Conservation (phyloP, 2,329 filamentous ascomycete species). For the Xylaria sp. region DNA sequence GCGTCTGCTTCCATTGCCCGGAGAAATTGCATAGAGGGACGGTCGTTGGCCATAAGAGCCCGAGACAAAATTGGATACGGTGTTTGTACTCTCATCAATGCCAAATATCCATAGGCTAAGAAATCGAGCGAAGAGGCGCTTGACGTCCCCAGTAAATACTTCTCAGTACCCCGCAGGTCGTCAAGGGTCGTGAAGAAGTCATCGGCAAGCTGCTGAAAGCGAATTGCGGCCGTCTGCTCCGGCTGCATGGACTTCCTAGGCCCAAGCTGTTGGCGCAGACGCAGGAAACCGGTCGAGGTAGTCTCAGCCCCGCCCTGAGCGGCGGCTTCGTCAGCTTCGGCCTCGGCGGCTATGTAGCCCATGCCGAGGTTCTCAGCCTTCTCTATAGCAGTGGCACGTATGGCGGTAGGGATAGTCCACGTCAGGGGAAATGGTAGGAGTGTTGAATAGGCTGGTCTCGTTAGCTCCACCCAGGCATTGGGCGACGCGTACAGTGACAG, state of each 20-base stretch:
- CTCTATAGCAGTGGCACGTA: slow-evolving; percentile 75
- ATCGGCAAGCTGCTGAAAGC: slow-evolving; percentile 76
- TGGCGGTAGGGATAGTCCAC: slow-evolving; percentile 82
- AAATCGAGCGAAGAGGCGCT: slow-evolving; percentile 78
- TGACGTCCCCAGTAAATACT: slow-evolving; percentile 61
- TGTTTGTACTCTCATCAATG: slow-evolving; percentile 71
- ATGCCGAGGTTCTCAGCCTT: slow-evolving; percentile 78
- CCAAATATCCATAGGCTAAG: slow-evolving; percentile 81
- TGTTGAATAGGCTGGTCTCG: slow-evolving; percentile 81
- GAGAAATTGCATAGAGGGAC: slow-evolving; percentile 44
- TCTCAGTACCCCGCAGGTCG: slow-evolving; percentile 66
- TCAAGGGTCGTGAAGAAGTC: slow-evolving; percentile 78
- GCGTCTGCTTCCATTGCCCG: slow-evolving; percentile 33
- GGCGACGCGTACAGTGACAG: slow-evolving; percentile 91
- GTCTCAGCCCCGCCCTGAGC: slow-evolving; percentile 50
- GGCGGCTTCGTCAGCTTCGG: slow-evolving; percentile 51
- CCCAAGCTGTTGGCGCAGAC: slow-evolving; percentile 47
- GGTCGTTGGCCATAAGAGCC: slow-evolving; percentile 45
- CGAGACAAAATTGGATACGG: slow-evolving; percentile 58
- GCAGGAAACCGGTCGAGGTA: slow-evolving; percentile 52
- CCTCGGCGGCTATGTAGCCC: slow-evolving; percentile 72
- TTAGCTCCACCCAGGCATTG: slow-evolving; percentile 83
- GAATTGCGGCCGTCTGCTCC: slow-evolving; percentile 78
- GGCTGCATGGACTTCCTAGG: slow-evolving; percentile 65
- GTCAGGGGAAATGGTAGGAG: slow-evolving; percentile 88